Evolutionary conservation across 345 rosid species (phyloP).

Genomic region (Eucalyptus decipiens): DNA sequence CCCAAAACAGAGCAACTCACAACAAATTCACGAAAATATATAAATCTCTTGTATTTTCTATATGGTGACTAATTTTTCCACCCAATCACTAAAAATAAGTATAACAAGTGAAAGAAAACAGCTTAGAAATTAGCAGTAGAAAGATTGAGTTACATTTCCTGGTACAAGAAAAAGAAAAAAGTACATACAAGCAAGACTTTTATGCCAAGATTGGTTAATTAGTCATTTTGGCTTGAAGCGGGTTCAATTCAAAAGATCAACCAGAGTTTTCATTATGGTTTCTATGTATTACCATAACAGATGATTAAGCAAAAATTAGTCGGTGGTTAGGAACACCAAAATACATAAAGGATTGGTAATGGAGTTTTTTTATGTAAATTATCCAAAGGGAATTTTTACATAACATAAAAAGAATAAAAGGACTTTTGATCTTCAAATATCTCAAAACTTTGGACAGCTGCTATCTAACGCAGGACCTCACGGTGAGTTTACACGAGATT

Average conservation of each 20-base stretch:
- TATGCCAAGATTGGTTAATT: background rate
- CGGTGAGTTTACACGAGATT: background rate
- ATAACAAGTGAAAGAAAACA: background rate
- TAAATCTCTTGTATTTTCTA: background rate
- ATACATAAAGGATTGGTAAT: background rate
- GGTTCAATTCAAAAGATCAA: too few relatives aligned
- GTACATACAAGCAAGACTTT: background rate
- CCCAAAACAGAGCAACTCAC: background rate
- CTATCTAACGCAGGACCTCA: background rate
- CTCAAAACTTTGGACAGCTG: background rate
- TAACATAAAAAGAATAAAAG: background rate
- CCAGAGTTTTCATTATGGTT: background rate
- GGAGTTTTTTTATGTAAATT: background rate
- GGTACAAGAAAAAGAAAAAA: background rate
- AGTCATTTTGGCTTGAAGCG: background rate
- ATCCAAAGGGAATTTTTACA: background rate
- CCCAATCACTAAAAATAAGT: background rate
- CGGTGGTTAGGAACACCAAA: background rate
- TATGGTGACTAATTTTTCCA: background rate
- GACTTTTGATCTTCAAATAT: background rate
- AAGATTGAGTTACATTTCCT: background rate
- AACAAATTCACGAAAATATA: background rate
- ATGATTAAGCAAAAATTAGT: background rate
- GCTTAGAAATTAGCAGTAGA: background rate
- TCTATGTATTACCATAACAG: background rate